These are phyloP conservation scores for Xanthoconium separans DNA, from an alignment of 1,284 basidiomycete species.

Conservation along the genomic window DNA sequence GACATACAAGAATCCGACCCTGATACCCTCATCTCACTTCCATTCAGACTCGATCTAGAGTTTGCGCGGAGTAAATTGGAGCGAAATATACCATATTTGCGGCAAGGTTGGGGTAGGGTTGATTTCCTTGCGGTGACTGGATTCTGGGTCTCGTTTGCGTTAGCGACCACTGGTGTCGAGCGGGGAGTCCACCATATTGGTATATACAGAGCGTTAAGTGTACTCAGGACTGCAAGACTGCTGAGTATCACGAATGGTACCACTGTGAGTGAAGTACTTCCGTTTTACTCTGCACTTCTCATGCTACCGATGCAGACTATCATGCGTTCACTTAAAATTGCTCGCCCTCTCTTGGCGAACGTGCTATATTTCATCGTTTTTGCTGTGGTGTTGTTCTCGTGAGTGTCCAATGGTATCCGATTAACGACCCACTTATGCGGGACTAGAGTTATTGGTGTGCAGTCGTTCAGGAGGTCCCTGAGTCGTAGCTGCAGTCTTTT, in stretches of 20 bases:
- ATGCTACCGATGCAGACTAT: conserved; percentile 64
- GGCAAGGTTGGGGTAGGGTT: conserved; percentile 93
- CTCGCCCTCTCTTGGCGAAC: conserved; percentile 83
- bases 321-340: conserved; percentile 89
- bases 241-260: conserved; percentile 92
- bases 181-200: conserved; percentile 71
- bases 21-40: conserved; percentile 50
- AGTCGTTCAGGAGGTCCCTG: conserved; percentile 85
- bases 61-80: conserved; percentile 52
- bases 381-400: conserved; percentile 88
- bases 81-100: conserved; percentile 79
- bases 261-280: conserved; percentile 51
- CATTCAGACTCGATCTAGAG: conserved; percentile 64
- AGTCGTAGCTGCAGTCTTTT: conserved; percentile 61
- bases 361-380: conserved; percentile 93
- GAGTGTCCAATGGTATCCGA: conserved; percentile 29
- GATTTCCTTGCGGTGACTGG: conserved; percentile 83
- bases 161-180: conserved; percentile 71
- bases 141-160: conserved; percentile 80
- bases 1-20: conserved; percentile 35
- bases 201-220: conserved; percentile 88
- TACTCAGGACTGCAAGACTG: conserved; percentile 81
- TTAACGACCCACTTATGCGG: conserved; percentile 1
- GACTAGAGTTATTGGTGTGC: conserved; percentile 83
- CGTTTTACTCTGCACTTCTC: background rate